Base-by-base conservation (phyloP, 192 early-diverging fungal genomes). In the Linnemannia hyalina region DNA sequence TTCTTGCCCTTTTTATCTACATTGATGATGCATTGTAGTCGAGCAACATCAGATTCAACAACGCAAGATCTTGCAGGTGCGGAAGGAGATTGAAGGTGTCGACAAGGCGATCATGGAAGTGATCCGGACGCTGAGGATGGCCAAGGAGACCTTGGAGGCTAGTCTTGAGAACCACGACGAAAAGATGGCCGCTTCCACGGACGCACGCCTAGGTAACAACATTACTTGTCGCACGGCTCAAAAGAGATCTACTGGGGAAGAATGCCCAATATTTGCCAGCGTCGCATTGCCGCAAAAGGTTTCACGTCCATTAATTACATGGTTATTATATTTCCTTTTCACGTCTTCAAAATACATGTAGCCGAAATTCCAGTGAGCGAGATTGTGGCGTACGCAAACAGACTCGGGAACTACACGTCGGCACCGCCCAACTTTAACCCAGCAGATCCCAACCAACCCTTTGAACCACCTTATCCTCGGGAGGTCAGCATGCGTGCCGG, bases 341-440 rank as follows among this genome's bases (percentile, higher is more conserved):
- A 69, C 44, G 44, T 11, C 13, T 15, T 52, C 0, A 63, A 22
- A 40, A 20, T 11, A 11, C 20, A 7, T 22, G 0, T 71, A 78
- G 79, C 83, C 10, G 75, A 80, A 23, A 77, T 90, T 20, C 83
- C 88, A 68, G 88, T 92, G 54, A 83, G 71, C 7, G 91, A 92
- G 41, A 88, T 92, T 22, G 76, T 92, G 11, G 87, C 88, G 10
- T 92, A 92, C 76, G 91, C 91, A 15, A 89, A 90, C 32, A 88
- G 89, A 46, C 79, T 92, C 6, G 89, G 90, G 7, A 86, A 89
- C 65, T 92, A 90, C 42, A 90, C 91, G 1, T 92, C 90, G 0
- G 91, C 91, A 73, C 91, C 91, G 47, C 90, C 91, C 40, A 92
- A 92, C 36, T 92, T 92, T 63, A 85, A 85, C 32, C 78, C 83